phyloP scores from a whole-genome alignment of 2,329 filamentous ascomycete genomes.

The Calonectria hongkongensis region DNA sequence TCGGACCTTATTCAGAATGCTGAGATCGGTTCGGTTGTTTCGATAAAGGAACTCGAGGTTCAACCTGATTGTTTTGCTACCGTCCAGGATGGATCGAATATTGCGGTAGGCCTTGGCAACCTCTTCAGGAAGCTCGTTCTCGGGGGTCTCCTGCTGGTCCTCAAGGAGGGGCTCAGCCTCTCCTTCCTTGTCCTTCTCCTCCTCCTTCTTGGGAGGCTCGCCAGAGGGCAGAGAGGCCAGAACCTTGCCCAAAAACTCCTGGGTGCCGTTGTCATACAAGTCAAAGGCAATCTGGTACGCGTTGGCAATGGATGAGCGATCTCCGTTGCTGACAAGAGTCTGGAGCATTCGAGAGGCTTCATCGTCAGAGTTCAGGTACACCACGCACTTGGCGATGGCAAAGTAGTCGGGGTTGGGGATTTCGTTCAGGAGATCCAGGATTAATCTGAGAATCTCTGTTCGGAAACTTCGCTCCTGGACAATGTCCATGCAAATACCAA shows the following conservation, averaged over 20 bases:
- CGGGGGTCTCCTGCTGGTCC: conserved; percentile 72
- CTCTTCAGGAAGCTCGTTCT: conserved; percentile 71
- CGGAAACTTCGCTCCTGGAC: conserved; percentile 94
- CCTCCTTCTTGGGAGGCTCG: conserved; percentile 64
- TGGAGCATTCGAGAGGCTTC: conserved; percentile 91
- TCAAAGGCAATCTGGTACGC: conserved; percentile 99
- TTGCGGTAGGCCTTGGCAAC: conserved; percentile 76
- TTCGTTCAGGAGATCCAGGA: conserved; percentile 95
- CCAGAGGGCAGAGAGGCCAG: conserved; percentile 83
- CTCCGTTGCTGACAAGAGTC: conserved; percentile 86
- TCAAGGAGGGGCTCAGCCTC: conserved; percentile 71
- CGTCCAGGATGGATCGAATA: conserved; percentile 83
- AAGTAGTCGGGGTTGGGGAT: conserved; percentile 97
- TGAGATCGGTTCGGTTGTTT: conserved; percentile 94
- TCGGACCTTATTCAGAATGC: conserved; percentile 95
- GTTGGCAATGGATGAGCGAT: conserved; percentile 85
- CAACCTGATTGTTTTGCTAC: conserved; percentile 93
- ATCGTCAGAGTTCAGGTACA: conserved; percentile 93
- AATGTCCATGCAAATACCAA: conserved; percentile 97
- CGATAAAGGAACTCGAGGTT: conserved; percentile 98
- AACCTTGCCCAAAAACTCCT: conserved; percentile 95
- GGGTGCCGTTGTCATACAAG: conserved; percentile 97
- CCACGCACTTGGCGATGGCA: conserved; percentile 97
- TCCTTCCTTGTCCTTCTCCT: conserved; percentile 65
- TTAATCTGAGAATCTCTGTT: conserved; percentile 88